A percentile compares a stretch with the other conserved stretches of the same genome.
phyloP scores from a whole-genome alignment of 306 rosid genomes.

The Alnus rubra region DNA sequence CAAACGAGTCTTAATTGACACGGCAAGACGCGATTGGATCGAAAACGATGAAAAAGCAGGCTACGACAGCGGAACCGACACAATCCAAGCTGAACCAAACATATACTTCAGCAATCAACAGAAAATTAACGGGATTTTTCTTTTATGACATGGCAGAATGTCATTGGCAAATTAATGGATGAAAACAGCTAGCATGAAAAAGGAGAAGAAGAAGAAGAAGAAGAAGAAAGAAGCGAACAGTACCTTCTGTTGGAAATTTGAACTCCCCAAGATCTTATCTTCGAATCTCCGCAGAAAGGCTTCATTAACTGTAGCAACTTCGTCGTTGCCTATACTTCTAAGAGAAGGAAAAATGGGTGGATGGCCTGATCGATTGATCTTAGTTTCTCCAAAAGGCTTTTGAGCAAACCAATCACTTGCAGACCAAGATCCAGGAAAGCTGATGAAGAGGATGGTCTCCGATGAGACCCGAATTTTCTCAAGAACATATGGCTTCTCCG shows the following conservation, averaged over 20 bases:
- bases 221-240: no score
- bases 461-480: constrained; percentile 24
- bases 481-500: constrained; percentile 21
- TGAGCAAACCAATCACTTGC: constrained; percentile 38
- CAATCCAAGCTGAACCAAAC: no score
- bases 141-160: no score
- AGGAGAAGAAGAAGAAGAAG: neutral
- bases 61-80: no score
- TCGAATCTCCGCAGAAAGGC: constrained; percentile 50
- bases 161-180: neutral
- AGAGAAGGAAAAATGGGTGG: constrained; percentile 45
- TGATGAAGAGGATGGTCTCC: constrained; percentile 33
- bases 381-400: constrained; percentile 48
- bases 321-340: constrained; percentile 65
- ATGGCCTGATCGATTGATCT: constrained; percentile 24
- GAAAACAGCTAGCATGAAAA: neutral
- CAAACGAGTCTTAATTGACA: neutral
- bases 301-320: constrained; percentile 49
- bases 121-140: neutral
- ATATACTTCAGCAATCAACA: no score
- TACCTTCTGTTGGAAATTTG: neutral
- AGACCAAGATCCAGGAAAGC: constrained; percentile 57
- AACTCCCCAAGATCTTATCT: neutral
- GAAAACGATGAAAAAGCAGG: no score
- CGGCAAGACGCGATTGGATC: no score